phyloP scores from a whole-genome alignment of 1,284 basidiomycete species.

The Heterobasidion occidentale region DNA sequence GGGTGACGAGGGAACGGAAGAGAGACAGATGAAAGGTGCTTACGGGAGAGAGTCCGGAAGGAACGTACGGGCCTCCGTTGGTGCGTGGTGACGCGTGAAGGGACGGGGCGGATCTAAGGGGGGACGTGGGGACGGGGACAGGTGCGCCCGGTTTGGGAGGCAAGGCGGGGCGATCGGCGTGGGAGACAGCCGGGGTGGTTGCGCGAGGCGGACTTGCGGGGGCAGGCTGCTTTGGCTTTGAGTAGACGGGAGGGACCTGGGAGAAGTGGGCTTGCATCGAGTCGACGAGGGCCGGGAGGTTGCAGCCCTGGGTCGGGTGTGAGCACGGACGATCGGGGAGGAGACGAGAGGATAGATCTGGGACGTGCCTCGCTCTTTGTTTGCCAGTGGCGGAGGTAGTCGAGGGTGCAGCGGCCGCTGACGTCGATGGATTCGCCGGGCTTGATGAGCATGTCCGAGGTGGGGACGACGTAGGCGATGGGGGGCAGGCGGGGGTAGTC shows the following conservation, averaged over 20 bases:
- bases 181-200: constrained; percentile 18
- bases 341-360: constrained; percentile 7
- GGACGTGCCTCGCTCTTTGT: constrained; percentile 74
- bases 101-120: background rate
- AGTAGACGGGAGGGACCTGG: constrained; percentile 82
- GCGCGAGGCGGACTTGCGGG: constrained; percentile 7
- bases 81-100: too few species aligned
- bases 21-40: constrained; percentile 1
- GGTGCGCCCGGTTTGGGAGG: constrained; percentile 5
- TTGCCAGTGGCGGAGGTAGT: constrained; percentile 74
- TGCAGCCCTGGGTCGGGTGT: constrained; percentile 49
- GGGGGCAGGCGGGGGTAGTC: constrained; percentile 81
- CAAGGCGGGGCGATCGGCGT: constrained; percentile 3
- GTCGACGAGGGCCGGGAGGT: constrained; percentile 56
- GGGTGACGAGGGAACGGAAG: too few species aligned
- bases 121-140: constrained; percentile 1
- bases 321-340: constrained; percentile 4
- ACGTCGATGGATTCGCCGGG: constrained; percentile 74
- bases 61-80: too few species aligned
- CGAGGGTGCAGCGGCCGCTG: constrained; percentile 67
- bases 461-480: constrained; percentile 93
- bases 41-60: too few species aligned
- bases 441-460: constrained; percentile 84
- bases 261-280: constrained; percentile 80
- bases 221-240: constrained; percentile 53